phyloP scores from a whole-genome alignment of 352 stramenopile genomes.

The Globisporangium orthogonon region DNA sequence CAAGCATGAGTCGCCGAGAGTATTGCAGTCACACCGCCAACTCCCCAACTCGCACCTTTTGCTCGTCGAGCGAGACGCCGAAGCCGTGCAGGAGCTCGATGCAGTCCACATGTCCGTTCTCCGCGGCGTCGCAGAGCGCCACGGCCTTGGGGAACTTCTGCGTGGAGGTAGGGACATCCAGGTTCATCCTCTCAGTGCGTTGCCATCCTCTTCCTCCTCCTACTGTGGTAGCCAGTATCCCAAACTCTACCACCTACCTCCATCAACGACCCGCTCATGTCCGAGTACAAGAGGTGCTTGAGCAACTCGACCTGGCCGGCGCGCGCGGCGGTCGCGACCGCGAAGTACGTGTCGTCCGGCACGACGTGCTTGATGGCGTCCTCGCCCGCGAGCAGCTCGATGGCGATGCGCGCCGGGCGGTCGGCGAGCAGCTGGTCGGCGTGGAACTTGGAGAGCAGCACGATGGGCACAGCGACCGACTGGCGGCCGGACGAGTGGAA shows the following conservation, averaged over 20 bases:
- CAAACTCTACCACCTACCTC: constrained; percentile 25
- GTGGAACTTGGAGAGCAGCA: constrained; percentile 74
- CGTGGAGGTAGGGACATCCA: constrained; percentile 5
- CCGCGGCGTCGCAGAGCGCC: constrained; percentile 71
- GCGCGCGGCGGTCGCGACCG: constrained; percentile 57
- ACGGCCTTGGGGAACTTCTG: constrained; percentile 74
- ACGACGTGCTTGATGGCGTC: constrained; percentile 61
- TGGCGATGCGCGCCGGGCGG: constrained; percentile 43
- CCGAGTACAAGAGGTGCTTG: constrained; percentile 63
- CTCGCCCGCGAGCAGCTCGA: constrained; percentile 70
- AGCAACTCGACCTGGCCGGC: constrained; percentile 70
- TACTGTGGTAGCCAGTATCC: background rate
- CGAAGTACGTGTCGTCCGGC: constrained; percentile 68
- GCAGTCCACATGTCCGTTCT: constrained; percentile 79
- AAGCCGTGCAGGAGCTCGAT: constrained; percentile 76
- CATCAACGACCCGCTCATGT: constrained; percentile 49
- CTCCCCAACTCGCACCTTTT: constrained; percentile 42
- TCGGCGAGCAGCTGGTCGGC: constrained; percentile 62
- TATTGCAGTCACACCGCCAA: background rate
- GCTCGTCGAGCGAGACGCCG: constrained; percentile 74
- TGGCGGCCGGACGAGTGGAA: constrained; percentile 84
- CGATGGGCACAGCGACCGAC: constrained; percentile 63
- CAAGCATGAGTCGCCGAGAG: background rate
- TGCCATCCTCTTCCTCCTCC: background rate
- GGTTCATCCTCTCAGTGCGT: background rate